phyloP scores from a whole-genome alignment of 1,284 basidiomycete genomes.

The Macrocystidia cucumis region DNA sequence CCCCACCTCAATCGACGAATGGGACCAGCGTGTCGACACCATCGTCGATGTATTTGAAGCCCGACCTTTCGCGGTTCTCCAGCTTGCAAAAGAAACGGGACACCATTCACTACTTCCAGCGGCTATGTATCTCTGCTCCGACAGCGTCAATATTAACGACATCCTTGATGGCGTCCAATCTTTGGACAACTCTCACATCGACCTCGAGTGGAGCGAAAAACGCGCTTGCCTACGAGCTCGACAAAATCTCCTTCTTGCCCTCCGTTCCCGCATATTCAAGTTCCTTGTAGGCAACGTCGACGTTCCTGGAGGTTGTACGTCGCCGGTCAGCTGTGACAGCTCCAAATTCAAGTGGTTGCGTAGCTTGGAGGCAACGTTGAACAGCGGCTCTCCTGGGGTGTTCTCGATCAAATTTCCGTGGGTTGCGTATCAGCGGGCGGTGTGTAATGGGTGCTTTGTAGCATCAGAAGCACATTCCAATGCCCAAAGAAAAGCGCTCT shows the following conservation, averaged over 20 bases:
- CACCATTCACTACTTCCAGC: conserved; percentile 15
- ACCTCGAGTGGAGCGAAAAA: conserved; percentile 16
- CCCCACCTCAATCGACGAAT: conserved; percentile 18
- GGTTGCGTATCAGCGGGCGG: conserved; percentile 12
- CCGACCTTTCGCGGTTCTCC: conserved; percentile 14
- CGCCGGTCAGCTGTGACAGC: conserved; percentile 12
- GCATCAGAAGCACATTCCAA: conserved; percentile 9
- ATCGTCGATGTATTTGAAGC: conserved; percentile 16
- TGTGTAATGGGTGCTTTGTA: conserved; percentile 12
- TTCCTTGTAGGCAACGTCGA: conserved; percentile 8
- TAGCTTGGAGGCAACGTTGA: conserved; percentile 14
- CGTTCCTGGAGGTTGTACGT: conserved; percentile 11
- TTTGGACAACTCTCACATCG: conserved; percentile 13
- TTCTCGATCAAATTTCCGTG: conserved; percentile 16
- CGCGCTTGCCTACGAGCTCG: conserved; percentile 15
- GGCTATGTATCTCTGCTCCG: conserved; percentile 15
- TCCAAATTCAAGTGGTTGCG: conserved; percentile 14
- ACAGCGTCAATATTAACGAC: conserved; percentile 14
- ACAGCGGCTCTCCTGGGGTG: conserved; percentile 13
- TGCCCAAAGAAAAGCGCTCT: too few relatives aligned
- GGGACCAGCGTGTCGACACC: conserved; percentile 16
- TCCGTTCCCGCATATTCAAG: conserved; percentile 14
- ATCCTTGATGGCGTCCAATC: conserved; percentile 15
- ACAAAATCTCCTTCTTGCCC: conserved; percentile 13
- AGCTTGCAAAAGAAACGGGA: conserved; percentile 15